Percentiles rank a stretch among this genome's conserved stretches.
These are phyloP conservation scores for Malus hybrid DNA, from an alignment of 331 rosid genomes.

Conservation along the genomic window DNA sequence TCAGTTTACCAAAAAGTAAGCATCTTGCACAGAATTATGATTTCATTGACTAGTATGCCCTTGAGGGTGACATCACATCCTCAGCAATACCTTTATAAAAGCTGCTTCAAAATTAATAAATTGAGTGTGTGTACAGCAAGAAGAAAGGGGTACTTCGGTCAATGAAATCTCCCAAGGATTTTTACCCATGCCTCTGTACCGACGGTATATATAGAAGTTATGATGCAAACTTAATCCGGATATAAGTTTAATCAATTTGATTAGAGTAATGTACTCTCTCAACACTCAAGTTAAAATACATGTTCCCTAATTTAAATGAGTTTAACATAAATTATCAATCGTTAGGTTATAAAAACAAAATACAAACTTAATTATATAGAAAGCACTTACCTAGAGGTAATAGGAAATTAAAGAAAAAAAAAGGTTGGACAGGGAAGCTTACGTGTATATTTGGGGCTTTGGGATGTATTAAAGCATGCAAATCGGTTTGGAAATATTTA, in stretches of 20 bases:
- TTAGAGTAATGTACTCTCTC: neutral
- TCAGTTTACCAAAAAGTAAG: constrained; percentile 60
- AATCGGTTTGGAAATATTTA: constrained; percentile 18
- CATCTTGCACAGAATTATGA: constrained; percentile 50
- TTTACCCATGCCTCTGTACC: neutral
- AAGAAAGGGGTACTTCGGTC: constrained; percentile 45
- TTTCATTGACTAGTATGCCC: constrained; percentile 53
- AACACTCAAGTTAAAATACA: neutral
- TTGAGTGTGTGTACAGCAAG: constrained; percentile 14
- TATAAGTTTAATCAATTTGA: neutral
- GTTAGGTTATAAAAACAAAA: too few relatives aligned
- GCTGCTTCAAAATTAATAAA: constrained; percentile 59
- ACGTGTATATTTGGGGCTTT: constrained; percentile 46
- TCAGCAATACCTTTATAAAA: constrained; percentile 75
- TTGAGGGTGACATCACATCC: constrained; percentile 86
- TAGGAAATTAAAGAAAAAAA: neutral
- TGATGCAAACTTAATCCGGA: neutral
- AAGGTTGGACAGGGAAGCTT: neutral
- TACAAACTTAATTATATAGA: neutral
- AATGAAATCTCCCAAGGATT: neutral
- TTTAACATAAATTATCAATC: neutral
- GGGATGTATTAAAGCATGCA: constrained; percentile 61
- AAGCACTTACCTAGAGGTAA: neutral
- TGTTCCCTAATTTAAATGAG: neutral
- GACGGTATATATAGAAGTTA: neutral